Conservation (phyloP, 139 green algal species). For the Trebouxia sp. region DNA sequence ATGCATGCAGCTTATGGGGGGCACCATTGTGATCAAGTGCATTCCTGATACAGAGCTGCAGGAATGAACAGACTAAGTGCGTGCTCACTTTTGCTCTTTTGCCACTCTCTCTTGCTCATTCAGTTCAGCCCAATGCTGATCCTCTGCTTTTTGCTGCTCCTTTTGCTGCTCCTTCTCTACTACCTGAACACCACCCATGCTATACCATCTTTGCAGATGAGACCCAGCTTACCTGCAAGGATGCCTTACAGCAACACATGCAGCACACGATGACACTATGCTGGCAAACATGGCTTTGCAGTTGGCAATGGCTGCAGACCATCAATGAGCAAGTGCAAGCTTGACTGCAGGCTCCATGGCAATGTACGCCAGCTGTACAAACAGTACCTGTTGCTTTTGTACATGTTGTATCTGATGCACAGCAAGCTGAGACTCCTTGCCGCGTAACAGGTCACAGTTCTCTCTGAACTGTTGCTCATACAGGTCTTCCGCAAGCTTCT, state of each 20-base stretch:
- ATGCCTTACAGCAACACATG: not conserved
- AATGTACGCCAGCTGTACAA: not conserved
- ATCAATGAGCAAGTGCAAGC: not conserved
- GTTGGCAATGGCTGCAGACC: not conserved
- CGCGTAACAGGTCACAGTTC: constrained; percentile 41
- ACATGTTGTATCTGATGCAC: not conserved
- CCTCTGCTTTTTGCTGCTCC: not conserved
- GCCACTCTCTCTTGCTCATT: constrained; percentile 23
- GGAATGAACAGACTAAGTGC: not conserved
- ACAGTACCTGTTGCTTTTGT: constrained; percentile 18
- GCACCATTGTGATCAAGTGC: too few relatives aligned
- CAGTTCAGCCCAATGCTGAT: constrained; percentile 33
- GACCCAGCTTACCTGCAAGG: too few relatives aligned
- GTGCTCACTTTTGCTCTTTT: constrained; percentile 5
- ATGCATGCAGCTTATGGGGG: not conserved
- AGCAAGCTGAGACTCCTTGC: constrained; percentile 22
- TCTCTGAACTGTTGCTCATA: constrained; percentile 40
- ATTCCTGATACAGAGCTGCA: too few relatives aligned
- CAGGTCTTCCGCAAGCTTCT: constrained; percentile 25
- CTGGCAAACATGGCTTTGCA: not conserved
- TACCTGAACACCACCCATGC: not conserved
- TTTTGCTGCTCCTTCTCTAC: constrained; percentile 1
- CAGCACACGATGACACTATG: not conserved
- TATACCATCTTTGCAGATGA: too few relatives aligned
- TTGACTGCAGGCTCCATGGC: not conserved